Conservation (phyloP, 306 rosid genomes). For the Lupinus albus region DNA sequence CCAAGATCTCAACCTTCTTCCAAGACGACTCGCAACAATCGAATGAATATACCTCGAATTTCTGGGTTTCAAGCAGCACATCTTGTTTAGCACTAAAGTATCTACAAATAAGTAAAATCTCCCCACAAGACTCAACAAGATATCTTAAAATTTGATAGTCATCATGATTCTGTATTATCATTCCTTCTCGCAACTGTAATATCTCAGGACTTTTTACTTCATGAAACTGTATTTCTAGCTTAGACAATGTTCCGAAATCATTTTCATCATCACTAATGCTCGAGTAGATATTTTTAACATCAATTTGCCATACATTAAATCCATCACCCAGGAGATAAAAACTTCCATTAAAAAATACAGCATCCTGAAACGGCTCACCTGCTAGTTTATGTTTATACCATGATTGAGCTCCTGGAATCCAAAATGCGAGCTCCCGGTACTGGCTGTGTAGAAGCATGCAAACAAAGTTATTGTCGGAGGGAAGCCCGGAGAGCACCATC, state of each 20-base stretch:
- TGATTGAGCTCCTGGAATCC: slow-evolving; percentile 47
- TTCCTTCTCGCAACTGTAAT: slow-evolving; percentile 11
- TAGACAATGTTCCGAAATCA: slow-evolving; percentile 22
- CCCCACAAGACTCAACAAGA: slow-evolving; percentile 61
- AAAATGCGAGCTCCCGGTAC: slow-evolving; percentile 50
- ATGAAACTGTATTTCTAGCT: slow-evolving; percentile 46
- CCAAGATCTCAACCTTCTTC: slow-evolving; percentile 52
- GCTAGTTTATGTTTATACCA: slow-evolving; percentile 51
- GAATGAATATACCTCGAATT: slow-evolving; percentile 51
- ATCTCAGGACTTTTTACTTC: slow-evolving; percentile 46
- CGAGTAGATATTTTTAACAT: slow-evolving; percentile 36
- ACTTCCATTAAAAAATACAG: slow-evolving; percentile 58
- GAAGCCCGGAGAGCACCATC: slow-evolving; percentile 57
- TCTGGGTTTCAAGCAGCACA: slow-evolving; percentile 44
- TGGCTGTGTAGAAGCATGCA: slow-evolving; percentile 61
- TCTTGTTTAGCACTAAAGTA: slow-evolving; percentile 43
- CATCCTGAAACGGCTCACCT: slow-evolving; percentile 66
- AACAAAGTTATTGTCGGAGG: slow-evolving; percentile 44
- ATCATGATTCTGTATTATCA: not conserved
- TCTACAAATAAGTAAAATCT: slow-evolving; percentile 61
- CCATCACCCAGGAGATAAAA: slow-evolving; percentile 57
- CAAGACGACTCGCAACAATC: slow-evolving; percentile 48
- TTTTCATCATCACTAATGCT: slow-evolving; percentile 24
- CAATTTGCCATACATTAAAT: slow-evolving; percentile 47
- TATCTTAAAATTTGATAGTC: slow-evolving; percentile 44